Evolutionary conservation across 1,284 basidiomycete genomes (phyloP).

Genomic region (Apiotrichum brassicae): DNA sequence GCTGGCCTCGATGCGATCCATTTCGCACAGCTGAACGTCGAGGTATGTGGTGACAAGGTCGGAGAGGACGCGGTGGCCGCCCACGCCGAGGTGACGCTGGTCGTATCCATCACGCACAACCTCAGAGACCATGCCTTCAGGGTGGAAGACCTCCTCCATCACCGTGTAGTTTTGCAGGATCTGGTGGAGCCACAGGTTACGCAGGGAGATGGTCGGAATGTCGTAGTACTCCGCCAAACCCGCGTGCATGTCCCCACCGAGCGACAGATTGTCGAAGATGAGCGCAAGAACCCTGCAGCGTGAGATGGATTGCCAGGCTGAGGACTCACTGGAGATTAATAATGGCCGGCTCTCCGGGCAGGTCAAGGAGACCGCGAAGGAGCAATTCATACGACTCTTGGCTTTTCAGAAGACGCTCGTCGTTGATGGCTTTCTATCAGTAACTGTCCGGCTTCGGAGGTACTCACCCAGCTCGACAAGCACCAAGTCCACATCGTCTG

Average conservation of each 20-base stretch:
- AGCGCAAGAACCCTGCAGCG: constrained; percentile 30
- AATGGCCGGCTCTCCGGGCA: constrained; percentile 3
- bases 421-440: constrained; percentile 34
- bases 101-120: constrained; percentile 20
- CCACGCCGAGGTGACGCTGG: constrained; percentile 24
- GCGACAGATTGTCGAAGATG: constrained; percentile 26
- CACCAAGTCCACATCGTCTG: constrained; percentile 28
- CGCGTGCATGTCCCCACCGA: constrained; percentile 34
- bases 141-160: constrained; percentile 24
- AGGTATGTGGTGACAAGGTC: constrained; percentile 35
- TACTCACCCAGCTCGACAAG: constrained; percentile 27
- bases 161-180: constrained; percentile 16
- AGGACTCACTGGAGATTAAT: constrained; percentile 12
- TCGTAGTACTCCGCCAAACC: constrained; percentile 41
- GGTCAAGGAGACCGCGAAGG: constrained; percentile 4
- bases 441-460: not conserved
- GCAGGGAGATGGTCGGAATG: constrained; percentile 32
- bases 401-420: constrained; percentile 8
- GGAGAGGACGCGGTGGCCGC: constrained; percentile 25
- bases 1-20: constrained; percentile 25
- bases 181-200: constrained; percentile 28
- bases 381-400: constrained; percentile 11
- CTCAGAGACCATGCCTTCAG: not conserved
- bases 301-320: too few relatives aligned
- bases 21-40: constrained; percentile 37